Conservation (phyloP, 176 grass and related monocot genomes). For the Avena insularis region DNA sequence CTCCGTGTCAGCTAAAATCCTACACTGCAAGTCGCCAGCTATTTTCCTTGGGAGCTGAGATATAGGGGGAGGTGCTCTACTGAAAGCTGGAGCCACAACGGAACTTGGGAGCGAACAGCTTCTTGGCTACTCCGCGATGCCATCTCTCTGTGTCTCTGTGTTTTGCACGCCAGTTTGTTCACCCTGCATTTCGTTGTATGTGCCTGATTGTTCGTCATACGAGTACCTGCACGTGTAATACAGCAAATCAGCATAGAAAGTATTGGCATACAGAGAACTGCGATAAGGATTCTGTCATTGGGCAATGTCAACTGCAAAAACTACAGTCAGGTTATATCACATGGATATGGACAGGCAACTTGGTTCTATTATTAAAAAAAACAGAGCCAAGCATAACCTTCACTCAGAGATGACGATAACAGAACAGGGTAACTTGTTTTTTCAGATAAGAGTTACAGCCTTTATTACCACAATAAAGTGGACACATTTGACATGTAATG, state of each 20-base stretch:
- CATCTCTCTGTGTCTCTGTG: constrained; percentile 51
- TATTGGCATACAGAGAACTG: neutral
- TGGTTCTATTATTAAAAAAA: neutral
- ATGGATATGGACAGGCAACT: neutral
- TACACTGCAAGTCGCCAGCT: neutral
- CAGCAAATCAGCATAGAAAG: constrained; percentile 15
- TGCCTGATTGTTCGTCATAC: constrained; percentile 72
- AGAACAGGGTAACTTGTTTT: neutral
- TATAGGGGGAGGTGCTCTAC: neutral
- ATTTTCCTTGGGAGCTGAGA: neutral
- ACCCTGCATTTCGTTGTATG: constrained; percentile 69
- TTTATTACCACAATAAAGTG: neutral
- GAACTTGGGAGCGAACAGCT: neutral
- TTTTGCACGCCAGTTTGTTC: constrained; percentile 48
- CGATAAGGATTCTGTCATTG: neutral
- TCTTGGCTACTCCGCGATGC: constrained; percentile 31
- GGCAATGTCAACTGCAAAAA: neutral
- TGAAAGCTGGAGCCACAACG: neutral
- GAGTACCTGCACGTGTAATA: constrained; percentile 64
- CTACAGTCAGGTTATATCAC: neutral
- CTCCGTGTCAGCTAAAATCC: neutral
- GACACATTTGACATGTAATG: neutral
- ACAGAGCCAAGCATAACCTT: neutral
- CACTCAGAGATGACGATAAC: neutral
- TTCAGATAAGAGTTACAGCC: neutral